Percentiles rank a stretch among this genome's conserved stretches.
These are phyloP conservation scores for Cryphonectria parasitica DNA, from an alignment of 2,329 filamentous ascomycete species.

Conservation along the genomic window DNA sequence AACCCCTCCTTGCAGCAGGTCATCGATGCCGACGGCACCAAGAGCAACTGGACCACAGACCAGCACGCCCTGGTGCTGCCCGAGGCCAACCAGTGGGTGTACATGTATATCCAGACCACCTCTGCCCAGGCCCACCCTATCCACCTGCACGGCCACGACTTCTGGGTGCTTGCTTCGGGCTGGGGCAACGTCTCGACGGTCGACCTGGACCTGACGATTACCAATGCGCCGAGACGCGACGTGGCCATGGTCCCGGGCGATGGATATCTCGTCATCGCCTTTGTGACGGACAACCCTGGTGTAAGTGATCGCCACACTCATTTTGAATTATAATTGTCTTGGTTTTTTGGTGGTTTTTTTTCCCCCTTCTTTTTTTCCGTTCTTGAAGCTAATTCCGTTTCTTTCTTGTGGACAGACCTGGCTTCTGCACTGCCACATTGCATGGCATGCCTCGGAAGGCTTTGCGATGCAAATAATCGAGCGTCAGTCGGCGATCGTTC, in stretches of 20 bases:
- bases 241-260: constrained; percentile 13
- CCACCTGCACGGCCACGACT: constrained; percentile 23
- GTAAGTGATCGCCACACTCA: background rate
- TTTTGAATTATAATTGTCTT: no score
- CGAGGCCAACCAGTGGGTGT: constrained; percentile 6
- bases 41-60: constrained; percentile 10
- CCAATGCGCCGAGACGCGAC: constrained; percentile 12
- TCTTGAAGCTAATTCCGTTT: background rate
- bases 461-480: constrained; percentile 16
- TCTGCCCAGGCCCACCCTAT: constrained; percentile 12
- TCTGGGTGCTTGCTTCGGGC: constrained; percentile 14
- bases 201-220: constrained; percentile 3
- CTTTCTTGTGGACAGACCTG: background rate
- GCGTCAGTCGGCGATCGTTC: background rate
- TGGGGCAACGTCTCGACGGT: constrained; percentile 8
- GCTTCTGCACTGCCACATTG: constrained; percentile 17
- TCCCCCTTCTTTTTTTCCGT: background rate
- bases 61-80: constrained; percentile 4
- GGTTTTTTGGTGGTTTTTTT: no score
- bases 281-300: constrained; percentile 18
- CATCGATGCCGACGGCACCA: background rate
- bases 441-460: constrained; percentile 17
- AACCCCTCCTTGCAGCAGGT: constrained; percentile 10
- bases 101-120: constrained; percentile 13
- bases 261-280: constrained; percentile 15